Conservation (phyloP, 305 asterid genomes). For the Caryopteris hybrid region DNA sequence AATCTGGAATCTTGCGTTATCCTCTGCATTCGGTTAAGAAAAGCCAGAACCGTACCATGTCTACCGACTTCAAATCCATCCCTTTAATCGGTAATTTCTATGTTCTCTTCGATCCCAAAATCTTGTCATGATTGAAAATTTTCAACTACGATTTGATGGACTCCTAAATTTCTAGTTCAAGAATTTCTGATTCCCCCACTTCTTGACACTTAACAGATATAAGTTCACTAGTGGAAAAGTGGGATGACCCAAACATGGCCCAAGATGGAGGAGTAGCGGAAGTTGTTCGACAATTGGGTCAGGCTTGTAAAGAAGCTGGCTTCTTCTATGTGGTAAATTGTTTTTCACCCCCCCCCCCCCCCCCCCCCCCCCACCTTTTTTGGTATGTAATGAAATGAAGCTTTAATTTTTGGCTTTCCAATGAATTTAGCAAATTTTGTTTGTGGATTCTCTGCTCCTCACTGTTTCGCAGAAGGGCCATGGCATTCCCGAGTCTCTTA, state of each 20-base stretch:
- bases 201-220: conserved; percentile 48
- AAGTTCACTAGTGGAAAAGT: conserved; percentile 58
- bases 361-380: no score
- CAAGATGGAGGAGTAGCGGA: conserved; percentile 51
- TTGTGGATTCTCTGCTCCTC: background rate
- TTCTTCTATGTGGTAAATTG: conserved; percentile 71
- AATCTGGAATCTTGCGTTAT: background rate
- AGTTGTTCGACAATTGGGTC: conserved; percentile 62
- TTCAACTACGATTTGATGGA: background rate
- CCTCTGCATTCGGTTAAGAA: background rate
- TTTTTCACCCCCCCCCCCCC: no score
- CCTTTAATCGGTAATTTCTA: conserved; percentile 55
- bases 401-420: background rate
- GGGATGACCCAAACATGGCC: conserved; percentile 61
- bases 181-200: background rate
- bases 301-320: conserved; percentile 81
- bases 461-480: conserved; percentile 65
- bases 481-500: conserved; percentile 60
- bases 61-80: conserved; percentile 70
- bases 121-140: background rate
- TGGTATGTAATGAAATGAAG: background rate
- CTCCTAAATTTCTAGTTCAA: background rate
- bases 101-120: background rate
- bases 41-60: conserved; percentile 37
- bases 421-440: background rate